Percentiles rank a stretch among this genome's conserved stretches.
Evolutionary conservation across 495 filamentous ascomycete genomes (phyloP).

Genomic region (Penicillium salamii): DNA sequence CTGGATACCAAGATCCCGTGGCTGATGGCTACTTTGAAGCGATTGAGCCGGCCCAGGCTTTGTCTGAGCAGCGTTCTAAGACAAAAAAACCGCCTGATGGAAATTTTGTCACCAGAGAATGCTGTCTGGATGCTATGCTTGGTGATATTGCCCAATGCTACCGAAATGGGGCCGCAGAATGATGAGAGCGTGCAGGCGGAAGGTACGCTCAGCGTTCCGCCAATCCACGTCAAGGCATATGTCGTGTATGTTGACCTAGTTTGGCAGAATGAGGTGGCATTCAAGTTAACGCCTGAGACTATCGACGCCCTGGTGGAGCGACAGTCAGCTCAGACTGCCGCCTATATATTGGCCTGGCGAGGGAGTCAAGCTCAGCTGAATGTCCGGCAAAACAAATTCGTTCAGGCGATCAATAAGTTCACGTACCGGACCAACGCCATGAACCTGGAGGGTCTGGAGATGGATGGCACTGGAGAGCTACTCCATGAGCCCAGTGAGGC

Average conservation of each 20-base stretch:
- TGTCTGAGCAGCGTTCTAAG: conserved; percentile 94
- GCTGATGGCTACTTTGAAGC: conserved; percentile 93
- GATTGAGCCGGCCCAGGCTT: conserved; percentile 93
- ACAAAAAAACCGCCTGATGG: conserved; percentile 92
- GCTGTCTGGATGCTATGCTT: conserved; percentile 96
- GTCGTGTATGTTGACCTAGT: conserved; percentile 99
- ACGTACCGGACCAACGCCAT: conserved; percentile 86
- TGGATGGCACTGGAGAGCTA: conserved; percentile 92
- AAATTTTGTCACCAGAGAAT: conserved; percentile 83
- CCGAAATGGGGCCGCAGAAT: no score
- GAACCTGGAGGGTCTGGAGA: conserved; percentile 91
- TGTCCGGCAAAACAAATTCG: conserved; percentile 94
- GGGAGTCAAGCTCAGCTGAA: conserved; percentile 94
- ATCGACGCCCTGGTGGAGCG: no score
- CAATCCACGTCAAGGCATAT: conserved; percentile 93
- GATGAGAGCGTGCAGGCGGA: no score
- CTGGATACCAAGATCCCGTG: conserved; percentile 90
- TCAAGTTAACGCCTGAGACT: conserved; percentile 98
- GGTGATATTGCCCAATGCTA: conserved; percentile 87
- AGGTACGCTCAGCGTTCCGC: no score
- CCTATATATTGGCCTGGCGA: conserved; percentile 95
- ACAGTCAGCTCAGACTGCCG: no score
- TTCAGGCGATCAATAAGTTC: conserved; percentile 94
- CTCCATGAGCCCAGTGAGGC: conserved; percentile 88
- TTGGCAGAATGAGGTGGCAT: conserved; percentile 92